A percentile compares a stretch with the other conserved stretches of the same genome.
Evolutionary conservation across 2,329 filamentous ascomycete species (phyloP).

Genomic region (Fusarium buharicum): DNA sequence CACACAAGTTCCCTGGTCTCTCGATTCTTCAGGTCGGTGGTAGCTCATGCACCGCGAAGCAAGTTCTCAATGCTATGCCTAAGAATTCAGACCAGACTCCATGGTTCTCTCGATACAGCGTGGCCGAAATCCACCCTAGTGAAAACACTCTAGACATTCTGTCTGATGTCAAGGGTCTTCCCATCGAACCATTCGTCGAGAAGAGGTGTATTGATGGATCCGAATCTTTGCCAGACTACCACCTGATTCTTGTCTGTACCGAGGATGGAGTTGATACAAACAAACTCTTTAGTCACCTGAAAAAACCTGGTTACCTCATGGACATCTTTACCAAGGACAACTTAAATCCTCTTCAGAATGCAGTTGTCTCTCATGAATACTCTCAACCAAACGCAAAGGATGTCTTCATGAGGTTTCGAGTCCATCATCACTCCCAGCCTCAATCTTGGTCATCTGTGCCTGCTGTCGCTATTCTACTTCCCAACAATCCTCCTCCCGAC

Average conservation of each 20-base stretch:
- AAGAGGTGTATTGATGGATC: slow-evolving; percentile 34
- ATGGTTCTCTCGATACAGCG: slow-evolving; percentile 50
- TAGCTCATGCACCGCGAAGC: slow-evolving; percentile 19
- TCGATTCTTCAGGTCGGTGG: slow-evolving; percentile 55
- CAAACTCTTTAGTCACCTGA: slow-evolving; percentile 42
- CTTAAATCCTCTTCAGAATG: background rate
- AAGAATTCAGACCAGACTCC: slow-evolving; percentile 43
- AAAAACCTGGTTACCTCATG: slow-evolving; percentile 46
- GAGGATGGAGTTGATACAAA: slow-evolving; percentile 24
- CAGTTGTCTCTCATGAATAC: slow-evolving; percentile 6
- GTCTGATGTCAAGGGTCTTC: slow-evolving; percentile 21
- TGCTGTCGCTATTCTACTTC: slow-evolving; percentile 34
- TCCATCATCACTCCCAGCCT: background rate
- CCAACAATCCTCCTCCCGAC: slow-evolving; percentile 20
- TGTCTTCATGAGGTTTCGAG: slow-evolving; percentile 11
- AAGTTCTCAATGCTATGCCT: slow-evolving; percentile 46
- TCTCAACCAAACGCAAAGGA: background rate
- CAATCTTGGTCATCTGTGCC: background rate
- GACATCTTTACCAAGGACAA: slow-evolving; percentile 8
- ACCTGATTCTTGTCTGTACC: slow-evolving; percentile 48
- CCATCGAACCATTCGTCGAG: slow-evolving; percentile 46
- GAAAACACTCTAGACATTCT: slow-evolving; percentile 14
- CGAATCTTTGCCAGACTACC: slow-evolving; percentile 45
- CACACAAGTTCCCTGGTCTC: slow-evolving; percentile 54
- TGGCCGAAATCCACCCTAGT: slow-evolving; percentile 36